Percentiles rank a stretch among this genome's conserved stretches.
Conservation (phyloP, 495 filamentous ascomycete species). For the Neurospora discreta region DNA sequence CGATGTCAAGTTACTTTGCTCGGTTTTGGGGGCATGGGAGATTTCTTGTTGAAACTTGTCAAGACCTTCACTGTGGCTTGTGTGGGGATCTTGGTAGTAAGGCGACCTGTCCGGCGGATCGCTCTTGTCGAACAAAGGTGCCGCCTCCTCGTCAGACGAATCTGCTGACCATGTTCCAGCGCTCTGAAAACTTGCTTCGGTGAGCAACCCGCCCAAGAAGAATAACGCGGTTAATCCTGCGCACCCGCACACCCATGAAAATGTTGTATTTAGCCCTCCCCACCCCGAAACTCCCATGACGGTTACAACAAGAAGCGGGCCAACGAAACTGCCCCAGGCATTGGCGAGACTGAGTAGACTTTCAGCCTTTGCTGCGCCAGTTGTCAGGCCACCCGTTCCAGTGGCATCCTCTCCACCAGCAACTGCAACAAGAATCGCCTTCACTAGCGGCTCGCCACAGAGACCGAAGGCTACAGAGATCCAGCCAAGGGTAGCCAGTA, state of each 20-base stretch:
- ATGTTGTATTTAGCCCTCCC: slow-evolving; percentile 9
- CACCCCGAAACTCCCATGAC: slow-evolving; percentile 13
- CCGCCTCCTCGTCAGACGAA: slow-evolving; percentile 15
- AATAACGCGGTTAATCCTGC: slow-evolving; percentile 11
- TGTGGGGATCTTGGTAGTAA: background rate
- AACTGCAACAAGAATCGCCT: slow-evolving; percentile 6
- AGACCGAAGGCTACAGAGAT: slow-evolving; percentile 17
- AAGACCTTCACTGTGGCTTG: background rate
- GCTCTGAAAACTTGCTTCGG: background rate
- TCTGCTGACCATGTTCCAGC: background rate
- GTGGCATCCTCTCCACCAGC: background rate
- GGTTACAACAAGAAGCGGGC: slow-evolving; percentile 14
- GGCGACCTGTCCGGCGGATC: background rate
- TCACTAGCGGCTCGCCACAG: slow-evolving; percentile 14
- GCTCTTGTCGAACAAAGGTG: slow-evolving; percentile 9
- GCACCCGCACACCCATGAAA: slow-evolving; percentile 6
- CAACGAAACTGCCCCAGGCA: slow-evolving; percentile 20
- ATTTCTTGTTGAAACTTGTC: background rate
- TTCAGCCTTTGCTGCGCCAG: slow-evolving; percentile 5
- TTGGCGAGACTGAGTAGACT: slow-evolving; percentile 12
- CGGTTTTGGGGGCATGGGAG: background rate
- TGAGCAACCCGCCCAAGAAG: slow-evolving; percentile 20
- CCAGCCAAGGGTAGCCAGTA: slow-evolving; percentile 9
- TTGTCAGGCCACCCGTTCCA: background rate
- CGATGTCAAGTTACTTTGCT: background rate